Evolutionary conservation across 495 filamentous ascomycete genomes (phyloP), one percentile per base, ranked within the genome.

Genomic region (Pyronema omphalodes): DNA sequence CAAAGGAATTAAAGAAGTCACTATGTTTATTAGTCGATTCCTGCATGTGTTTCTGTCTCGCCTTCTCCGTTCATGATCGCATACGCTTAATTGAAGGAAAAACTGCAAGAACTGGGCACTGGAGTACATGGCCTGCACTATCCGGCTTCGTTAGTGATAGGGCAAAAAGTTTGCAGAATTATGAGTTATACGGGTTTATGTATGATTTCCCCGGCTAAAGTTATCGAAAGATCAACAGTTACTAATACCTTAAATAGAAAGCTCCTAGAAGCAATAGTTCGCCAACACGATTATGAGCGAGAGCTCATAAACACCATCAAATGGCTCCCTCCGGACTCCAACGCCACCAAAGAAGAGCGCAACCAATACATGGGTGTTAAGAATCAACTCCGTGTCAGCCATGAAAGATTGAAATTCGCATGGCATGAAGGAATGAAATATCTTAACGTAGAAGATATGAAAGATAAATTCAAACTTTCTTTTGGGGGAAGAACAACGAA

Each of bases 81-180:
- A 48, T 48, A 11, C 61, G 59, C 51, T 18, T 50, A 0, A 55
- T 64, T 6, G 58, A 58, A 40, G 52, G 52, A 17, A 52, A 58
- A 9, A 54, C 58, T 23, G 52, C 53, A 8, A 56, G 52, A 7
- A 53, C 55, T 5, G 61, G 64, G 3, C 58, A 53, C 29, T 65
- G 62, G 62, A 57, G 62, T 4, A 65, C 62, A 1, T 65, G 60
- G n/a, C 60, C 64, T n/a, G 61, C 62, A 9, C 53, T 64, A 29
- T 58, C 58, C 7, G 55, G 50, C 37, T 64, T 64, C 53, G 61
- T 65, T 8, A 55, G 53, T 9, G 62, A 60, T 9, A 64, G 60
- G 50, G 55, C 57, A 7, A 52, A 52, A 43, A 37, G 35, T 8
- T 12, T 40, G n/a, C 11, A 52, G 12, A 14, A 17, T 9, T 8